Evolutionary conservation across 2,329 filamentous ascomycete genomes (phyloP).

Genomic region (Fusarium poae): DNA sequence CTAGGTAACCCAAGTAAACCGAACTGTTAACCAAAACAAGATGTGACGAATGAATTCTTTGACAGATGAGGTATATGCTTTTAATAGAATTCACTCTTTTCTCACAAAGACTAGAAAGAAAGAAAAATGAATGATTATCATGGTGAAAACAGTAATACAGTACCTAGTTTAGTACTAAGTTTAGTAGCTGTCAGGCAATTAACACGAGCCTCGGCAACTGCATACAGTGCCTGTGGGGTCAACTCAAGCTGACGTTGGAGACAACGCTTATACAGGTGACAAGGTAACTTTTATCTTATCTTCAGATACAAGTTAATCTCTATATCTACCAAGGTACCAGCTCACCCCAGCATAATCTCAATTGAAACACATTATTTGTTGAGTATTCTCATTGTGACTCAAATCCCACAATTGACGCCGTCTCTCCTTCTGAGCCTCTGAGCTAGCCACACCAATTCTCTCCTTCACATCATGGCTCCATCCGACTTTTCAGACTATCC

Average conservation of each 20-base stretch:
- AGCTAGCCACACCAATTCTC: not conserved
- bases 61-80: not conserved
- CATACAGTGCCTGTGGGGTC: conserved; percentile 6
- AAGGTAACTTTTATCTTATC: conserved; percentile 5
- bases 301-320: conserved; percentile 2
- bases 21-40: not conserved
- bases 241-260: not conserved
- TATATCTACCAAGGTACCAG: not conserved
- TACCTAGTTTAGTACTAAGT: no score
- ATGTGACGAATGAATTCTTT: not conserved
- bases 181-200: no score
- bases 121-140: not conserved
- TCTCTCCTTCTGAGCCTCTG: not conserved
- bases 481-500: conserved; percentile 61
- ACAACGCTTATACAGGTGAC: conserved; percentile 6
- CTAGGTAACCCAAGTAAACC: not conserved
- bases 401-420: not conserved
- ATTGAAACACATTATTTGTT: not conserved
- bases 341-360: conserved; percentile 1
- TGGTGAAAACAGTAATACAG: not conserved
- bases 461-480: conserved; percentile 45
- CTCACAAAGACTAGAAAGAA: not conserved
- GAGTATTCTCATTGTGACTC: not conserved
- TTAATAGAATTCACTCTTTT: not conserved
- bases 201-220: conserved; percentile 30